These are phyloP conservation scores for Biscutella laevigata DNA, from an alignment of 441 rosid genomes.

Conservation along the genomic window DNA sequence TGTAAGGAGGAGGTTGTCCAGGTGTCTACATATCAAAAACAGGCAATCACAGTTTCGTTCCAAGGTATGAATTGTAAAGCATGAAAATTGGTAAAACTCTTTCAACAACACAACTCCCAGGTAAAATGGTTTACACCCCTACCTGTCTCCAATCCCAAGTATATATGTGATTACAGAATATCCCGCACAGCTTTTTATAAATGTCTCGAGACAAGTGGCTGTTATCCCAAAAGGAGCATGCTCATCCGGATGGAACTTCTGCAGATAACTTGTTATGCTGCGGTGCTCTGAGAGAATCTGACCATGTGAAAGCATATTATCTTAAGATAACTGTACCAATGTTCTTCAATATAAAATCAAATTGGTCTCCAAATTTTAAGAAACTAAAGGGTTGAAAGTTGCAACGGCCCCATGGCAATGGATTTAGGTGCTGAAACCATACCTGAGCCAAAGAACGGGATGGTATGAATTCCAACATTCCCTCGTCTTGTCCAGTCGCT, in stretches of 20 bases:
- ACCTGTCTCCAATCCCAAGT: conserved; percentile 96
- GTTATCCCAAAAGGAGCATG: conserved; percentile 95
- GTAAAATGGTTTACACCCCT: conserved; percentile 9
- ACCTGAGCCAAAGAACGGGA: conserved; percentile 94
- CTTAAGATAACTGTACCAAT: too few relatives aligned
- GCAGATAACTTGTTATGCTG: conserved; percentile 82
- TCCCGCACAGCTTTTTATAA: conserved; percentile 97
- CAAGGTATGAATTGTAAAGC: conserved; percentile 1
- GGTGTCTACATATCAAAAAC: conserved; percentile 51
- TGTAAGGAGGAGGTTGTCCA: conserved; percentile 93
- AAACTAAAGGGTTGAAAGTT: neutral
- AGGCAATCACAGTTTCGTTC: conserved; percentile 2
- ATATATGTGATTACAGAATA: conserved; percentile 95
- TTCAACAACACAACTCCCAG: neutral
- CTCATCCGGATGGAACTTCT: conserved; percentile 95
- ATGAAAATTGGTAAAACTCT: neutral
- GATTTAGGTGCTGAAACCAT: conserved; percentile 1
- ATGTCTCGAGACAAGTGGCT: conserved; percentile 90
- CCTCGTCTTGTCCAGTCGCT: conserved; percentile 97
- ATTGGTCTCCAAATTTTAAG: neutral
- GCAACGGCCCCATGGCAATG: neutral
- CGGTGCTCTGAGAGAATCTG: conserved; percentile 96
- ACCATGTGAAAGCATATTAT: conserved; percentile 16
- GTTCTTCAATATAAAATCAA: too few relatives aligned
- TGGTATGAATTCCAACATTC: conserved; percentile 96